Evolutionary conservation across 2,329 filamentous ascomycete genomes (phyloP).

Genomic region (Penicillium sp.): DNA sequence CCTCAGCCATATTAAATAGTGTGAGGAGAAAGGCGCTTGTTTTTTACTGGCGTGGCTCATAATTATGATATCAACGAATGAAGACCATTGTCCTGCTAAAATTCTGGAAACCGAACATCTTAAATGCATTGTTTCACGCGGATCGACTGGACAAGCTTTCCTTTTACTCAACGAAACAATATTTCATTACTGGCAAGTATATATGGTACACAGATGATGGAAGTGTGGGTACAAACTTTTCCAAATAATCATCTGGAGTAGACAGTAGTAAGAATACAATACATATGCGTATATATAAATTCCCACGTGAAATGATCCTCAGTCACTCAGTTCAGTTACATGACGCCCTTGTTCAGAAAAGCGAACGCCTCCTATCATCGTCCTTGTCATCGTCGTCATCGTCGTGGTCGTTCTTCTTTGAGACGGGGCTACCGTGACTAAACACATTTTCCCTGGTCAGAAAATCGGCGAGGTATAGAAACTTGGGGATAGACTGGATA

Average conservation of each 20-base stretch:
- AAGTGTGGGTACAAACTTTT: not conserved
- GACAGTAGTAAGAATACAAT: not conserved
- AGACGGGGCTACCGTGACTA: conserved; percentile 61
- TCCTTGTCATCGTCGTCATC: conserved; percentile 24
- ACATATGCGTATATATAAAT: not conserved
- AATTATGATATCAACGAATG: conserved; percentile 8
- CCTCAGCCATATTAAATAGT: not conserved
- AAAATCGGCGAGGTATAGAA: not conserved
- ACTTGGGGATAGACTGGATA: not conserved
- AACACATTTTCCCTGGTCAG: conserved; percentile 15
- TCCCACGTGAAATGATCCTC: not conserved
- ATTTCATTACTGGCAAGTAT: not conserved
- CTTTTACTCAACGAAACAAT: not conserved
- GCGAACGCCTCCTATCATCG: conserved; percentile 27
- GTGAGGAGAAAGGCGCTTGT: not conserved
- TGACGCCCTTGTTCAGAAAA: conserved; percentile 16
- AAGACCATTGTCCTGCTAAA: conserved; percentile 7
- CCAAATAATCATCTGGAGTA: not conserved
- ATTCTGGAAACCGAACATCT: not conserved
- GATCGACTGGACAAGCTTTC: not conserved
- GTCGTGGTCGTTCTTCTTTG: conserved; percentile 38
- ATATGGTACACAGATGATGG: not conserved
- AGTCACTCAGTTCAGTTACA: not conserved
- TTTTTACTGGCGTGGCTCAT: conserved; percentile 3
- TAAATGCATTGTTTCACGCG: no score